Evolutionary conservation across 2,329 filamentous ascomycete species (phyloP).

Genomic region (Cadophora malorum): DNA sequence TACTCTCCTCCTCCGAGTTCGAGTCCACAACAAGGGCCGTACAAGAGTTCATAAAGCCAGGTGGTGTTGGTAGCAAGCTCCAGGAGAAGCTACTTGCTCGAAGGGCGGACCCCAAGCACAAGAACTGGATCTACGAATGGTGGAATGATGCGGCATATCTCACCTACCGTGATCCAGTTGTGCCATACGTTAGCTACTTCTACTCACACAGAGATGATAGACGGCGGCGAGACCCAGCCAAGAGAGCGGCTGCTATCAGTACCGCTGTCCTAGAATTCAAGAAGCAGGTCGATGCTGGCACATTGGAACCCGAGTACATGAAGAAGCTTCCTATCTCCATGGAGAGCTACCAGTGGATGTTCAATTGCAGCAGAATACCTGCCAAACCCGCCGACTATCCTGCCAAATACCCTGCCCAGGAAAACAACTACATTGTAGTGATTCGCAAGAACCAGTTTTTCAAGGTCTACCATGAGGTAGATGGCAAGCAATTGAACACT

Average conservation of each 20-base stretch:
- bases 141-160: conserved; percentile 97
- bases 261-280: conserved; percentile 92
- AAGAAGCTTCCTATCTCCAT: conserved; percentile 97
- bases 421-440: conserved; percentile 87
- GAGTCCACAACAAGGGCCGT: conserved; percentile 82
- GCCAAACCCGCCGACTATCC: conserved; percentile 83
- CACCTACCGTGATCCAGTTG: conserved; percentile 90
- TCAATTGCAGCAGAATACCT: conserved; percentile 89
- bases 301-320: conserved; percentile 97
- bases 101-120: conserved; percentile 78
- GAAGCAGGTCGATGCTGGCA: conserved; percentile 81
- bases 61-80: conserved; percentile 79
- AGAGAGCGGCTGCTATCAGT: conserved; percentile 89
- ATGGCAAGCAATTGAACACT: conserved; percentile 85
- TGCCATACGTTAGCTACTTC: conserved; percentile 99
- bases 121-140: conserved; percentile 98
- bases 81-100: conserved; percentile 86
- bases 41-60: conserved; percentile 86
- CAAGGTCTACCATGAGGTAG: conserved; percentile 83
- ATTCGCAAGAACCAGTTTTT: conserved; percentile 98
- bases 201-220: conserved; percentile 97
- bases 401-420: conserved; percentile 75
- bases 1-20: conserved; percentile 72
- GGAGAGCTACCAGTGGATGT: conserved; percentile 99
- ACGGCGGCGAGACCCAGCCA: conserved; percentile 83